phyloP scores from a whole-genome alignment of 1,284 basidiomycete species.

The Paramarasmius palmivorus region DNA sequence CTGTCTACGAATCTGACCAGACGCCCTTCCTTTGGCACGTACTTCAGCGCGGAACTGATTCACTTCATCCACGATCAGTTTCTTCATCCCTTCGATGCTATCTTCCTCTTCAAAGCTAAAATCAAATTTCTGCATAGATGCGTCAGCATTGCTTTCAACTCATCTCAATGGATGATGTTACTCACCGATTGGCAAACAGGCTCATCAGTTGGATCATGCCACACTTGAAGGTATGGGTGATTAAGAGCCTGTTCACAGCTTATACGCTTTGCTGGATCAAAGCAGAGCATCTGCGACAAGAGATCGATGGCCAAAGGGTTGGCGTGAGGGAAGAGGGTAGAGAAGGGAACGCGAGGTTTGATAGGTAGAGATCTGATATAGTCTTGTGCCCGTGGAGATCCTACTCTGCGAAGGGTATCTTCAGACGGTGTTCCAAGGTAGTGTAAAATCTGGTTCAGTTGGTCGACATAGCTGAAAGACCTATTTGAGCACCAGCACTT shows the following conservation, averaged over 20 bases:
- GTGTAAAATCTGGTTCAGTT: conserved; percentile 98
- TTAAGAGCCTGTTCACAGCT: conserved; percentile 94
- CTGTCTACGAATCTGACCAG: conserved; percentile 68
- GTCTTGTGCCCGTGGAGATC: conserved; percentile 93
- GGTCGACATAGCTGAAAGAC: conserved; percentile 84
- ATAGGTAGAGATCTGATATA: conserved; percentile 98
- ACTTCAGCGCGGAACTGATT: conserved; percentile 87
- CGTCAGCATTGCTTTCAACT: conserved; percentile 3
- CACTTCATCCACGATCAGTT: conserved; percentile 93
- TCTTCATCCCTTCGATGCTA: conserved; percentile 96
- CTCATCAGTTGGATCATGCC: conserved; percentile 95
- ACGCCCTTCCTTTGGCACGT: conserved; percentile 68
- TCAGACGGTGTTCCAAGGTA: conserved; percentile 97
- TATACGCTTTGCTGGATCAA: conserved; percentile 95
- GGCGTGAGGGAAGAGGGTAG: conserved; percentile 89
- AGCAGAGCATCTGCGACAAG: conserved; percentile 88
- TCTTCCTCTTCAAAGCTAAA: conserved; percentile 99
- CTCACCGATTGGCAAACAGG: conserved; percentile 73
- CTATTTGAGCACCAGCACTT: background rate
- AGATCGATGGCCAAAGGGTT: conserved; percentile 95
- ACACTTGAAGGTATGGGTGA: conserved; percentile 92
- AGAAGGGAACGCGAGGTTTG: conserved; percentile 92
- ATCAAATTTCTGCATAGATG: conserved; percentile 76
- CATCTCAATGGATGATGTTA: conserved; percentile 18
- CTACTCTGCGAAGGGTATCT: conserved; percentile 93